These are phyloP conservation scores for Pichia manshurica DNA, from an alignment of 805 yeast genomes.

Conservation along the genomic window DNA sequence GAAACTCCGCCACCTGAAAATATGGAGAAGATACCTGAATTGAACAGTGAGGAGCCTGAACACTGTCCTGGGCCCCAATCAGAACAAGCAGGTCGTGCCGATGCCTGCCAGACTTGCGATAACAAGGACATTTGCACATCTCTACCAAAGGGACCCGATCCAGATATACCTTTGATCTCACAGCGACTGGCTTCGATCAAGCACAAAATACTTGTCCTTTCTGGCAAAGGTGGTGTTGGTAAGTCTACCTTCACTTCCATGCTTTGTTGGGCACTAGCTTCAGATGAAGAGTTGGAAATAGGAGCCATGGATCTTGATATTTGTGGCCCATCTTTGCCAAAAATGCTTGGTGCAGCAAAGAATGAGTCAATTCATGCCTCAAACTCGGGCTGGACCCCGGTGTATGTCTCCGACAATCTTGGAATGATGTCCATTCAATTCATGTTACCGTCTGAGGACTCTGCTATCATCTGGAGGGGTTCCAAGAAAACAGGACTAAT, in stretches of 20 bases:
- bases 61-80: conserved; percentile 99
- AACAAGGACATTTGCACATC: conserved; percentile 87
- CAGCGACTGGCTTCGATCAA: conserved; percentile 55
- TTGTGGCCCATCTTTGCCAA: conserved; percentile 95
- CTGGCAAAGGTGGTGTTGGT: conserved; percentile 96
- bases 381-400: conserved; percentile 93
- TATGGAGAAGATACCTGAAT: conserved; percentile 7
- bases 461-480: conserved; percentile 97
- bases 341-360: conserved; percentile 87
- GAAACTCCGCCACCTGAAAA: conserved; percentile 5
- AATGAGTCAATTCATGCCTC: conserved; percentile 89
- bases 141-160: conserved; percentile 86
- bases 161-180: conserved; percentile 75
- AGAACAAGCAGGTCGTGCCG: conserved; percentile 87
- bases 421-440: conserved; percentile 95
- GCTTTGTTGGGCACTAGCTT: conserved; percentile 95
- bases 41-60: conserved; percentile 80
- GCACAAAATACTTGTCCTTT: conserved; percentile 74
- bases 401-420: conserved; percentile 87
- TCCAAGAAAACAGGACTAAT: conserved; percentile 91
- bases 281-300: conserved; percentile 72
- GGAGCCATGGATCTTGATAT: conserved; percentile 98
- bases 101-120: conserved; percentile 93
- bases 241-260: conserved; percentile 93
- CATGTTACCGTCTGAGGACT: conserved; percentile 88